Evolutionary conservation across 495 filamentous ascomycete genomes (phyloP), one percentile per base, ranked within the genome.

Genomic region (Penicillium salamii): DNA sequence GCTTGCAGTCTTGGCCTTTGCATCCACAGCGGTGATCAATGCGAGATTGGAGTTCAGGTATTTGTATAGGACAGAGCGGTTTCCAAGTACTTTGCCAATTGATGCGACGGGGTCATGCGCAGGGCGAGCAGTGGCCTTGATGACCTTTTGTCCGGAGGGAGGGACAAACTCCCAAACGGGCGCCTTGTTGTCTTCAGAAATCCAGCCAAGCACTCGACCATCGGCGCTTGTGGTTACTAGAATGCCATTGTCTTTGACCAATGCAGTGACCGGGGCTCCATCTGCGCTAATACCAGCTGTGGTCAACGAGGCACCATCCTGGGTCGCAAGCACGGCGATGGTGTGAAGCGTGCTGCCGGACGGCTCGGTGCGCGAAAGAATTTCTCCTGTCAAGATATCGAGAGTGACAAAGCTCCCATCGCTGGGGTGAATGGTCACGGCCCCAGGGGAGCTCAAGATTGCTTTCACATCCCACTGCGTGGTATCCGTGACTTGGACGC

Each of bases 31-130:
- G 1, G 89, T 88, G 42, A 96, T 75, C 0, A 96, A 80, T 6
- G 91, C 72, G 5, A 91, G 75, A 67, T 97, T 97, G 1, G 88
- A 85, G 69, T 91, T 93, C 19, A 99, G 72, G 65, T 97, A 97
- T 72, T 99, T 99, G 80, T 97, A 99, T 50, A 95, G 78, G 33
- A 99, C 93, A 1, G 84, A 86, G 15, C 93, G 85, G 58, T 97
- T 85, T 42, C 90, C 91, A 26, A 97, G 81, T 15, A 96, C 93
- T 50, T 89, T 87, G 37, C 95, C 93, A 48, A 99, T 96, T 0
- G 93, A 97, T 8, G 95, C 92, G 35, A 96, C 85, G 3, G 89
- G 89, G 52, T 97, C 92, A 55, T 93, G 85, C 6, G 76, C 55
- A 12, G 90, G 84, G 24, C 88, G 78, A 20, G 83, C 68, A 12